Percentiles rank a stretch among this genome's conserved stretches.
phyloP scores from a whole-genome alignment of 148 eudicot species.

The Arctostaphylos glauca region DNA sequence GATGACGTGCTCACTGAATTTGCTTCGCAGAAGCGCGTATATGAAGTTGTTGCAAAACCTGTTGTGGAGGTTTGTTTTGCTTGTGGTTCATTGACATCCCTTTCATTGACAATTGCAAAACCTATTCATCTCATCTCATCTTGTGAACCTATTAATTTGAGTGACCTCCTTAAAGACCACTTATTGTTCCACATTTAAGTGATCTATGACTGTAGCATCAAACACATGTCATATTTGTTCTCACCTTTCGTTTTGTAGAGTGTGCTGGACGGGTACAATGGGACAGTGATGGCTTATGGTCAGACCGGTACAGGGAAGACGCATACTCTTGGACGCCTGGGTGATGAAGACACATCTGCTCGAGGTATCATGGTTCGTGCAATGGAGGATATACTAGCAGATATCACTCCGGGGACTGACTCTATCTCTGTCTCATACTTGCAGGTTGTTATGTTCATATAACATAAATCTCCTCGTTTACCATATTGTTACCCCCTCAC shows the following conservation, averaged over 20 bases:
- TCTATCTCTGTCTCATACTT: slow-evolving; percentile 77
- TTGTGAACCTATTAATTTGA: neutral
- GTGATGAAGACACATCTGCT: slow-evolving; percentile 86
- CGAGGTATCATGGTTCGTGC: slow-evolving; percentile 99
- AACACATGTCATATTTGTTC: neutral
- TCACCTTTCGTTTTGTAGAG: slow-evolving; percentile 45
- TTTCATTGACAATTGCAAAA: neutral
- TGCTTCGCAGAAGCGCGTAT: slow-evolving; percentile 95
- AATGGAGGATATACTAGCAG: slow-evolving; percentile 91
- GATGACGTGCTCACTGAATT: slow-evolving; percentile 94
- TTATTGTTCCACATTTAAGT: neutral
- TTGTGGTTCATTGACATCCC: neutral
- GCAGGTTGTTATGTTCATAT: slow-evolving; percentile 57
- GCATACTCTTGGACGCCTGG: slow-evolving; percentile 89
- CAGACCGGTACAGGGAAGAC: slow-evolving; percentile 99
- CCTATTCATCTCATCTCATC: neutral
- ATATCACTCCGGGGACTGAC: slow-evolving; percentile 67
- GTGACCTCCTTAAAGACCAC: neutral
- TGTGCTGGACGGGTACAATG: slow-evolving; percentile 96
- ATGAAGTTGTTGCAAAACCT: slow-evolving; percentile 99
- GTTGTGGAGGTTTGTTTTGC: slow-evolving; percentile 82
- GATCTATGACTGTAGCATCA: neutral
- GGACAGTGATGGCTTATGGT: slow-evolving; percentile 99
- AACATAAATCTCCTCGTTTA: neutral
- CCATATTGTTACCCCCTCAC: neutral